These are phyloP conservation scores for Polyplosphaeria fusca DNA, from an alignment of 495 filamentous ascomycete genomes.

Conservation along the genomic window DNA sequence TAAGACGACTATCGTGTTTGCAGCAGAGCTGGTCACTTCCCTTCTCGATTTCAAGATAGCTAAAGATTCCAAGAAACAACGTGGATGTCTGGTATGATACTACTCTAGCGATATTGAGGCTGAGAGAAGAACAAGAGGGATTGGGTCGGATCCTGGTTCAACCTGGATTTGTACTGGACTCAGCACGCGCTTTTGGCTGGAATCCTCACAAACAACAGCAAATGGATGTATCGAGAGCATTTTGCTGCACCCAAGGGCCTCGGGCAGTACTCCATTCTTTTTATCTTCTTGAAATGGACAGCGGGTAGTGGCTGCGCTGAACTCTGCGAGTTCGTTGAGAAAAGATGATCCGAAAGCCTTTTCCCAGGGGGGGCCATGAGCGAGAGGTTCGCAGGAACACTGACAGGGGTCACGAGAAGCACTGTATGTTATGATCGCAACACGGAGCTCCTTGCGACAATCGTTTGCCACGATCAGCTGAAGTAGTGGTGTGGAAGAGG, in stretches of 20 bases:
- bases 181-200: not conserved
- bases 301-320: not conserved
- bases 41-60: not conserved
- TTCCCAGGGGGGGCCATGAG: not conserved
- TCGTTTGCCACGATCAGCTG: too few species aligned
- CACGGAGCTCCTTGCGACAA: too few species aligned
- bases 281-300: not conserved
- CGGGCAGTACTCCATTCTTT: too few species aligned
- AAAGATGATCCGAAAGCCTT: not conserved
- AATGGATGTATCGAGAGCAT: conserved; percentile 8
- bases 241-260: not conserved
- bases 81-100: not conserved
- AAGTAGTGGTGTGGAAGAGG: too few species aligned
- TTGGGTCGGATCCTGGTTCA: not conserved
- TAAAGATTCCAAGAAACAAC: not conserved
- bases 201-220: not conserved
- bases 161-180: not conserved
- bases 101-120: not conserved
- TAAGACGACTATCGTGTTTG: not conserved
- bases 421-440: too few species aligned
- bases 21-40: not conserved
- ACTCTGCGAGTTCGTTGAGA: not conserved
- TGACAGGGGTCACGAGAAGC: too few species aligned
- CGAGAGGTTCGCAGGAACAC: too few species aligned
- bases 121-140: not conserved